Base-by-base conservation (phyloP, 2,329 filamentous ascomycete species). In the Fusarium miscanthi region DNA sequence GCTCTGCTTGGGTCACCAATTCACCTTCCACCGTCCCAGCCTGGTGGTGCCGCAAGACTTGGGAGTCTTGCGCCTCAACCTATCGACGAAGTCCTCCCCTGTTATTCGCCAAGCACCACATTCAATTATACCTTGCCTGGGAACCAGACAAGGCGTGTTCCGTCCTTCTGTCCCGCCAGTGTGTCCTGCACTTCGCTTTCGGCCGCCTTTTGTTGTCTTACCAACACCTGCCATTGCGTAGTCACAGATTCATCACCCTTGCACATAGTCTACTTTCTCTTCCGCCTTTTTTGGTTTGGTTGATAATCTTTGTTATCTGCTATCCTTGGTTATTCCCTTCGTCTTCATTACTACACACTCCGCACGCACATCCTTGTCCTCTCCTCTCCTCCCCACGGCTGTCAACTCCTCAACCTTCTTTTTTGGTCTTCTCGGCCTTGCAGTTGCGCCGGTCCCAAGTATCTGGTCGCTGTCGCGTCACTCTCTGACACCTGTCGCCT, bases 391-490 rank as follows among this genome's bases (percentile, higher is more conserved):
- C 56, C 54, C 66, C 52, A 37, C 58, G 54, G 23, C 43, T 43
- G 57, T 52, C 43, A 33, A 46, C 35, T 69, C 35, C 41, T 61
- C 37, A 53, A 67, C 66, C 40, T 69, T 42, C 57, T 69, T 43
- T 40, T 59, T 52, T 58, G 40, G 65, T 37, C 51, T 53, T 59
- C 60, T 69, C 43, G 63, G 43, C 52, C 63, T 73, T 60, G 54
- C 41, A 49, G 54, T 58, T 58, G 60, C 60, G 62, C 58, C 51
- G 63, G 51, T 61, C 67, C 74, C 73, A 75, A 74, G 40, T 67
- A 63, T 69, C 61, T 62, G 69, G 64, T 65, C 69, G 54, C 60
- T 70, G 59, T 75, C 74, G 66, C 72, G 63, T 76, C 65, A 71
- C 69, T 66, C 51, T 72, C 66, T 73, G 66, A 65, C 60, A 70